phyloP scores from a whole-genome alignment of 257 asterid genomes.

The Nicotiana noctiflora region DNA sequence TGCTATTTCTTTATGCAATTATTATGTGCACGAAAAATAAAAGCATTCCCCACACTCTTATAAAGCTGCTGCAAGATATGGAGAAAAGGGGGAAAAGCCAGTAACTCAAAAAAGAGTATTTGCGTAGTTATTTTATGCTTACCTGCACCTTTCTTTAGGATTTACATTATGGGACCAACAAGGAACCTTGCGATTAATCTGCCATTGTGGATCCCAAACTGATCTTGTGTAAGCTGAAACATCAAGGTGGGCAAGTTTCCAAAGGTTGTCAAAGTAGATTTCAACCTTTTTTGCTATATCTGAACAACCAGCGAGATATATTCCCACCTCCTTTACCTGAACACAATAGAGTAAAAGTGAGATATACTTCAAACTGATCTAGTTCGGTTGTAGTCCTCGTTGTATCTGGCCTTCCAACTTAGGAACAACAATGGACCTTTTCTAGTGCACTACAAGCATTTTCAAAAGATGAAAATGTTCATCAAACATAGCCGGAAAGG shows the following conservation, averaged over 20 bases:
- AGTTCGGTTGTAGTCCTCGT: neutral
- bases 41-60: neutral
- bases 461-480: neutral
- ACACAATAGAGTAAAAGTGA: neutral
- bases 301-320: conserved; percentile 69
- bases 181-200: conserved; percentile 59
- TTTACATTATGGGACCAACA: conserved; percentile 78
- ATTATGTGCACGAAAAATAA: neutral
- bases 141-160: conserved; percentile 63
- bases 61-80: neutral
- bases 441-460: neutral
- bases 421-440: neutral
- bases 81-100: neutral
- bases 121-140: conserved; percentile 6
- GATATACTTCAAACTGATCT: neutral
- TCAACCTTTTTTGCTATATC: conserved; percentile 44
- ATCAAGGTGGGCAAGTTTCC: conserved; percentile 76
- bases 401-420: neutral
- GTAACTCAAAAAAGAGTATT: neutral
- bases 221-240: conserved; percentile 44
- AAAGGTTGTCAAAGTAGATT: conserved; percentile 57
- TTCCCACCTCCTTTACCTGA: conserved; percentile 83
- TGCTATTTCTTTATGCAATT: neutral
- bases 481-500: neutral
- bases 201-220: conserved; percentile 68